Evolutionary conservation across 2,329 filamentous ascomycete genomes (phyloP).

Genomic region (Botrytis deweyae): DNA sequence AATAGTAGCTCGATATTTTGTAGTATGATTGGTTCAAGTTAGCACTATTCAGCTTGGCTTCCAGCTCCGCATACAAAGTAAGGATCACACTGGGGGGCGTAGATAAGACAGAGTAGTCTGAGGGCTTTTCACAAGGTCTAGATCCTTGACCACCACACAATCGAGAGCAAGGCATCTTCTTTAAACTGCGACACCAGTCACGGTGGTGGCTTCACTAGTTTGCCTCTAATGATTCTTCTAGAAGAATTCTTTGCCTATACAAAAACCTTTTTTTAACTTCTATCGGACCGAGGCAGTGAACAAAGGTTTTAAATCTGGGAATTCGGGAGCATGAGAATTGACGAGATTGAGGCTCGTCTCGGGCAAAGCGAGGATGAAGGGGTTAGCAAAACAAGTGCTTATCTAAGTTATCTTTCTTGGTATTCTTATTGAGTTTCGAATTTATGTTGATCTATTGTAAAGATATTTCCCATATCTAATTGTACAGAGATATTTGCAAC

Average conservation of each 20-base stretch:
- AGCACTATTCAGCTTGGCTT: background rate
- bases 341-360: background rate
- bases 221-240: background rate
- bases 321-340: background rate
- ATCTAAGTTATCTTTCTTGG: background rate
- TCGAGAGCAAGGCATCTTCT: background rate
- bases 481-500: background rate
- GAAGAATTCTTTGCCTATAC: background rate
- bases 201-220: background rate
- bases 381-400: background rate
- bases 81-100: background rate
- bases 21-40: background rate
- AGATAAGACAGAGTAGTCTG: slow-evolving; percentile 2
- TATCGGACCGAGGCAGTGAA: background rate
- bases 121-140: background rate
- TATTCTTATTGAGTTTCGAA: background rate
- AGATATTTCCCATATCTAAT: background rate
- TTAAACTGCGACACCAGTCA: background rate
- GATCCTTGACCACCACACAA: background rate
- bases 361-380: slow-evolving; percentile 3
- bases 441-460: background rate
- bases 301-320: background rate
- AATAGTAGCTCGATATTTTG: background rate
- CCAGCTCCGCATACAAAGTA: background rate
- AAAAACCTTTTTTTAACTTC: background rate